Evolutionary conservation across 2,329 filamentous ascomycete genomes (phyloP).

Genomic region (Talaromyces sp.): DNA sequence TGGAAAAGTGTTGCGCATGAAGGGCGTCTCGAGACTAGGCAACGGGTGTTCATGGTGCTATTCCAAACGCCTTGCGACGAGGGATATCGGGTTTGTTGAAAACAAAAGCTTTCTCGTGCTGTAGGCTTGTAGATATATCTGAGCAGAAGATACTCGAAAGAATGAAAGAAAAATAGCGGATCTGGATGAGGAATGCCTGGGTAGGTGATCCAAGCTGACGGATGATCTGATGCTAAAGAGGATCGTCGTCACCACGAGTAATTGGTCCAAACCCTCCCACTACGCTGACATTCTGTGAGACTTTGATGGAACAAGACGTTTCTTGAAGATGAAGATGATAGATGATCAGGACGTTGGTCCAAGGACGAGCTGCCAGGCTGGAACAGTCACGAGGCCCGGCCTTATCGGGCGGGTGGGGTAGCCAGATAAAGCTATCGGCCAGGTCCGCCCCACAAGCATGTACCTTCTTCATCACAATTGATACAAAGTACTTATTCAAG

Average conservation of each 20-base stretch:
- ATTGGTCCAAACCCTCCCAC: neutral
- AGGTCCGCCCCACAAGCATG: neutral
- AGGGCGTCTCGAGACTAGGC: neutral
- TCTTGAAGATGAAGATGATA: neutral
- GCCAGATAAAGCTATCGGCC: slow-evolving; percentile 7
- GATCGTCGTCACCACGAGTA: neutral
- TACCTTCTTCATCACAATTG: neutral
- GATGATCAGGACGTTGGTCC: neutral
- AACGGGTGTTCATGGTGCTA: neutral
- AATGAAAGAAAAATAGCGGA: neutral
- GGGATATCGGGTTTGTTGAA: neutral
- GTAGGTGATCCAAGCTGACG: neutral
- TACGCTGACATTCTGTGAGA: neutral
- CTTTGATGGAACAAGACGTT: neutral
- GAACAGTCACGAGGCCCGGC: neutral
- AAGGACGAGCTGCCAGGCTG: neutral
- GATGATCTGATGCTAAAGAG: neutral
- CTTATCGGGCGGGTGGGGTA: slow-evolving; percentile 7
- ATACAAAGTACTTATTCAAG: neutral
- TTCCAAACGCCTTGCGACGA: neutral
- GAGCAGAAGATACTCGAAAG: neutral
- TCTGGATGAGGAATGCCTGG: neutral
- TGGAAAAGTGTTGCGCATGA: neutral
- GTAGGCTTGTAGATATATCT: neutral
- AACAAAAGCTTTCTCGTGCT: neutral